Evolutionary conservation across 352 stramenopile genomes (phyloP).

Genomic region (Phytopythium oedochilum): DNA sequence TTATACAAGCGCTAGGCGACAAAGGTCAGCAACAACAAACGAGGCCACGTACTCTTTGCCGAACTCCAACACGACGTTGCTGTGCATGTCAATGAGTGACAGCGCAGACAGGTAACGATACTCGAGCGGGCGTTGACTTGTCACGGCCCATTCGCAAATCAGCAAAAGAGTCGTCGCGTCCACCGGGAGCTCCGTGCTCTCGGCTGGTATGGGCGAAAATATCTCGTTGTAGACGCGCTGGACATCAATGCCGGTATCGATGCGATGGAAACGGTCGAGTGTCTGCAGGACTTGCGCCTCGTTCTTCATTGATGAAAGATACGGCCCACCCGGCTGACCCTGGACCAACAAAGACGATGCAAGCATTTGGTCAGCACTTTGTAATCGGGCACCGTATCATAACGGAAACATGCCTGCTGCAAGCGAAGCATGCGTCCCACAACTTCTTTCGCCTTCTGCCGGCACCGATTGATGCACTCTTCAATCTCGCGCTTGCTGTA

Average conservation of each 20-base stretch:
- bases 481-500: constrained; percentile 47
- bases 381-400: background rate
- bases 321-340: constrained; percentile 24
- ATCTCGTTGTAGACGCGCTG: constrained; percentile 70
- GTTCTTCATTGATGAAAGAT: constrained; percentile 46
- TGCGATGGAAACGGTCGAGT: constrained; percentile 77
- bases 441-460: constrained; percentile 46
- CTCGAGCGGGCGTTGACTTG: constrained; percentile 70
- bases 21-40: constrained; percentile 1
- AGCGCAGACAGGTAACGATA: constrained; percentile 79
- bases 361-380: background rate
- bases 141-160: constrained; percentile 82
- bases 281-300: constrained; percentile 74
- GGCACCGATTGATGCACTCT: constrained; percentile 43
- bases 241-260: constrained; percentile 67
- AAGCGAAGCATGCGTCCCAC: constrained; percentile 62
- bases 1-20: background rate
- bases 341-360: constrained; percentile 2
- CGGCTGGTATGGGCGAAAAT: constrained; percentile 42
- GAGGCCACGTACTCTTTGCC: constrained; percentile 44
- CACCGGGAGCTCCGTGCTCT: constrained; percentile 44
- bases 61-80: constrained; percentile 47
- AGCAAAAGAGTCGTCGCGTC: constrained; percentile 68
- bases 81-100: constrained; percentile 82
- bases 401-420: constrained; percentile 32